Conservation (phyloP, 768 basidiomycete species). For the Cystobasidium onofrii region DNA sequence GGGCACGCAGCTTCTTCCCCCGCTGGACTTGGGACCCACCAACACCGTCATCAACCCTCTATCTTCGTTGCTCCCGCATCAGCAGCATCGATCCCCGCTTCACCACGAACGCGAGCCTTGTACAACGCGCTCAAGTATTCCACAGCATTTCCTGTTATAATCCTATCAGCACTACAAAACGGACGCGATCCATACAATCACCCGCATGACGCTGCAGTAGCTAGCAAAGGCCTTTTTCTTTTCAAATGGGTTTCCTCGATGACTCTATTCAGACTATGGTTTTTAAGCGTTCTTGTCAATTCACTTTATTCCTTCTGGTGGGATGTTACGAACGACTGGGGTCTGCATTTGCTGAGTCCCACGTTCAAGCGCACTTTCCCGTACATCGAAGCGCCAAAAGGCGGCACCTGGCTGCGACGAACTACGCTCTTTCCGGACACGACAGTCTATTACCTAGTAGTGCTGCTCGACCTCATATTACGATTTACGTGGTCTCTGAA, state of each 20-base stretch:
- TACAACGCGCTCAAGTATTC: constrained; percentile 94
- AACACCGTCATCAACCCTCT: constrained; percentile 24
- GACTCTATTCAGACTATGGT: constrained; percentile 46
- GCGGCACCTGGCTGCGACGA: constrained; percentile 54
- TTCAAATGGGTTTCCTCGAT: constrained; percentile 40
- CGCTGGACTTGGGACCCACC: neutral
- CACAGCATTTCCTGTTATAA: constrained; percentile 90
- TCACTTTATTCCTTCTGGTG: constrained; percentile 97
- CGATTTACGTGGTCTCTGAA: constrained; percentile 92
- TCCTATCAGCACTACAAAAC: constrained; percentile 81
- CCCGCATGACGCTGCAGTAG: constrained; percentile 55
- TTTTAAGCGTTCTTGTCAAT: constrained; percentile 74
- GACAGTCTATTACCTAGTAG: constrained; percentile 67
- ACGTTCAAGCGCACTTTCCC: neutral
- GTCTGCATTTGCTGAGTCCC: constrained; percentile 62
- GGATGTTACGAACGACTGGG: constrained; percentile 98
- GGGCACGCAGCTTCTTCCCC: neutral
- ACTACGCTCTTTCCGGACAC: constrained; percentile 70
- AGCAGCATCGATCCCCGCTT: constrained; percentile 13
- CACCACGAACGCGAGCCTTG: constrained; percentile 53
- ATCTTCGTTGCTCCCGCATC: constrained; percentile 22
- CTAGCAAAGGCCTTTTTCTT: constrained; percentile 47
- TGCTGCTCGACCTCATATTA: constrained; percentile 74
- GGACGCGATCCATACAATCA: constrained; percentile 50
- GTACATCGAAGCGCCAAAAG: constrained; percentile 1